phyloP scores from a whole-genome alignment of 345 rosid species.

The Viola odorata region DNA sequence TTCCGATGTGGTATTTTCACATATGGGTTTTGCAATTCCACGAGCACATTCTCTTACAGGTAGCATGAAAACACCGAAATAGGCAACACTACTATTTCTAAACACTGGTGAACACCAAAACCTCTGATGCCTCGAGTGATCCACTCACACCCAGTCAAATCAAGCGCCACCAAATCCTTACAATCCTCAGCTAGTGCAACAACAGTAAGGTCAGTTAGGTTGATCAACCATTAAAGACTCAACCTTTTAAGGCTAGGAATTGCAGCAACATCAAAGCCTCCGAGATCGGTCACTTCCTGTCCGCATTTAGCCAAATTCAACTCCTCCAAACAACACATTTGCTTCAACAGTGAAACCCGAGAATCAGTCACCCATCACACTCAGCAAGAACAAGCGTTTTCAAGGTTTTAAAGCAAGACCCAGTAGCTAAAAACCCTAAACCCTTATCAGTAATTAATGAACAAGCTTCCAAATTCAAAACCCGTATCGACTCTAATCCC shows the following conservation, averaged over 20 bases:
- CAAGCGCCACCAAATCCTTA: conserved; percentile 24
- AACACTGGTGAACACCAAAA: conserved; percentile 23
- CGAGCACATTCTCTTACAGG: too few species aligned
- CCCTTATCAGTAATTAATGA: conserved; percentile 33
- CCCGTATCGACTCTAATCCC: conserved; percentile 13
- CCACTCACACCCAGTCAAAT: conserved; percentile 41
- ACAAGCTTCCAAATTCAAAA: conserved; percentile 38
- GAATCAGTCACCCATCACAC: conserved; percentile 36
- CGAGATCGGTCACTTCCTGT: conserved; percentile 33
- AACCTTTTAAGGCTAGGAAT: conserved; percentile 27
- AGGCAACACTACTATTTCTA: conserved; percentile 32
- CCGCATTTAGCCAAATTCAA: conserved; percentile 46
- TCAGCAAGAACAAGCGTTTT: conserved; percentile 32
- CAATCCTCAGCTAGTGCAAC: conserved; percentile 32
- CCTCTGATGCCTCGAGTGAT: conserved; percentile 34
- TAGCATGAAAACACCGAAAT: too few species aligned
- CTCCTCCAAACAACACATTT: conserved; percentile 38
- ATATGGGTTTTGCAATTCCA: too few species aligned
- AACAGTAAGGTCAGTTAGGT: conserved; percentile 31
- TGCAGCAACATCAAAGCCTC: conserved; percentile 29
- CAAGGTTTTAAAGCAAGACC: conserved; percentile 28
- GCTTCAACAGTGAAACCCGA: conserved; percentile 30
- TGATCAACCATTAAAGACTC: conserved; percentile 41
- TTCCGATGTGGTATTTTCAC: too few species aligned
- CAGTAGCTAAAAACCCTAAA: conserved; percentile 26